Evolutionary conservation across 305 asterid genomes (phyloP), one percentile per base, ranked within the genome.

Genomic region (Fraxinus paxiana): DNA sequence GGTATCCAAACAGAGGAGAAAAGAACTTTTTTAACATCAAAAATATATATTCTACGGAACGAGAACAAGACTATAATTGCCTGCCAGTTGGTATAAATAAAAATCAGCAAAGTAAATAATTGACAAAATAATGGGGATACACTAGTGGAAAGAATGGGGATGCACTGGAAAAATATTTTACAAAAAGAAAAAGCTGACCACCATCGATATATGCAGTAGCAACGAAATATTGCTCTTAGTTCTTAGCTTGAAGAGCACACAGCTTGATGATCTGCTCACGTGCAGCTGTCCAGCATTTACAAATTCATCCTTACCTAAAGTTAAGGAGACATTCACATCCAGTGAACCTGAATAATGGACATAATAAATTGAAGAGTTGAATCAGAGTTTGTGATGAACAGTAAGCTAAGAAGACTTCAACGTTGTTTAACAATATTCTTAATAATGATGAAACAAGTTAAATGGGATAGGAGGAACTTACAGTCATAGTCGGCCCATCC

Each of bases 401-500:
- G 73, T 12, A 26, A 43, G 37, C 51, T 75, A 13, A 75, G 61
- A 22, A 74, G 65, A 12, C 12, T 41, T 41, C 37, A 74, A 30
- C 78, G 18, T 37, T 37, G 28, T 74, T 26, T 22, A 37, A 75
- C 15, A 20, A 22, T 24, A 17, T 51, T 38, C 31, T 41, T 10
- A 22, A 38, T 6, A 67, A 13, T 1, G 51, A 75, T 28, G 30
- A 43, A 73, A 18, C 33, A 43, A 43, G 71, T 46, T 9, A 73
- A 80, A 65, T 59, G 10, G 48, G 77, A 77, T 4, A 38, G 17
- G 46, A 22, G 18, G 20, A 10, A 87, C 97, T 92, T 84, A 94
- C 98, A 95, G 79, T 95, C 95, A 72, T 88, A 85, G 77, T 88
- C 92, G 33, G 90, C 90, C 93, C 93, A 91, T 87, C 91, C 95